These are phyloP conservation scores for Solanum chmielewskii DNA, from an alignment of 257 asterid species.

Conservation along the genomic window DNA sequence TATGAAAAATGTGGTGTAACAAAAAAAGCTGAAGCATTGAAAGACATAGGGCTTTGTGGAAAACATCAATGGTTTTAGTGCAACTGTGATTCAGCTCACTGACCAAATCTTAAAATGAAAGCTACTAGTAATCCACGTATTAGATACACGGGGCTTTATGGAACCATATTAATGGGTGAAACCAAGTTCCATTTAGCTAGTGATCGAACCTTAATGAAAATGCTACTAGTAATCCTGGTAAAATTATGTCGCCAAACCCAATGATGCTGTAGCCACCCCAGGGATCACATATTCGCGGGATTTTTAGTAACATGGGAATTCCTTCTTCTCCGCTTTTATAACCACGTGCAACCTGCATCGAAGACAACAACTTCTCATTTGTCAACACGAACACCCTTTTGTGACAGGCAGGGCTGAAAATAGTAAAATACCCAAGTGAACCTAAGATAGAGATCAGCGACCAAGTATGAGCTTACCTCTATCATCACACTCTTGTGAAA, in stretches of 20 bases:
- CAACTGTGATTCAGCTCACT: neutral
- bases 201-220: slow-evolving; percentile 42
- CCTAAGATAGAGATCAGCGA: neutral
- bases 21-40: neutral
- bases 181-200: neutral
- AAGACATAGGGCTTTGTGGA: neutral
- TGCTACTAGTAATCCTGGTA: slow-evolving; percentile 78
- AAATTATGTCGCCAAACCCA: slow-evolving; percentile 85
- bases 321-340: slow-evolving; percentile 96
- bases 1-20: neutral
- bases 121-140: neutral
- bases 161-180: neutral
- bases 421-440: neutral
- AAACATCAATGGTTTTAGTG: neutral
- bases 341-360: slow-evolving; percentile 75
- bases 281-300: slow-evolving; percentile 88
- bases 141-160: neutral
- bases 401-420: neutral
- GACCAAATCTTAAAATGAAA: neutral
- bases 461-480: slow-evolving; percentile 45
- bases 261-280: slow-evolving; percentile 96
- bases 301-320: slow-evolving; percentile 83
- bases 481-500: slow-evolving; percentile 97
- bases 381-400: neutral
- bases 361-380: neutral